These are phyloP conservation scores for Trichoderma koningiopsis DNA, from an alignment of 2,329 filamentous ascomycete species.

Conservation along the genomic window DNA sequence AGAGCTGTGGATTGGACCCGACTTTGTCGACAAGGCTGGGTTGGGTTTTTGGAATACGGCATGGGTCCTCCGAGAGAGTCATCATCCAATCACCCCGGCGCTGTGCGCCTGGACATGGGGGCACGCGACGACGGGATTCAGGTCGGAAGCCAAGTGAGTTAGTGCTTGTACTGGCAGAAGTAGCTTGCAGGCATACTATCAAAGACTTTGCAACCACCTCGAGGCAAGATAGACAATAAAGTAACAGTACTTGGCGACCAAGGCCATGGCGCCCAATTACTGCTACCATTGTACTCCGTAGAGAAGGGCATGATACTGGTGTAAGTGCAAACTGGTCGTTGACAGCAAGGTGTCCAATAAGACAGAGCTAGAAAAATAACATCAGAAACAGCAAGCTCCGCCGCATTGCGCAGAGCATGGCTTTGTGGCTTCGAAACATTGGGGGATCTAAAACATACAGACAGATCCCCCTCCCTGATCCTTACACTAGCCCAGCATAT, in stretches of 20 bases:
- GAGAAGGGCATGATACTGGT: not conserved
- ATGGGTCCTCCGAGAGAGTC: slow-evolving; percentile 11
- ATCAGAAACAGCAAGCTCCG: not conserved
- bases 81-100: not conserved
- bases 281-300: not conserved
- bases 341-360: not conserved
- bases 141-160: not conserved
- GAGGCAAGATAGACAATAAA: not conserved
- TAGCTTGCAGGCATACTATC: not conserved
- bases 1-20: slow-evolving; percentile 4
- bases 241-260: not conserved
- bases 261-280: not conserved
- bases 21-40: slow-evolving; percentile 19
- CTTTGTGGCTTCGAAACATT: not conserved
- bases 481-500: not conserved
- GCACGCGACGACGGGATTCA: not conserved
- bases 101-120: slow-evolving; percentile 5
- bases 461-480: slow-evolving; percentile 1
- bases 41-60: not conserved
- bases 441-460: slow-evolving; percentile 15
- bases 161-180: not conserved
- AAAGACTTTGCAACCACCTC: not conserved
- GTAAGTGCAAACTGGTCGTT: not conserved
- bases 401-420: not conserved
- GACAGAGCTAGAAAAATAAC: not conserved